These are phyloP conservation scores for Agastache rugosa DNA, from an alignment of 257 asterid species.

Conservation along the genomic window DNA sequence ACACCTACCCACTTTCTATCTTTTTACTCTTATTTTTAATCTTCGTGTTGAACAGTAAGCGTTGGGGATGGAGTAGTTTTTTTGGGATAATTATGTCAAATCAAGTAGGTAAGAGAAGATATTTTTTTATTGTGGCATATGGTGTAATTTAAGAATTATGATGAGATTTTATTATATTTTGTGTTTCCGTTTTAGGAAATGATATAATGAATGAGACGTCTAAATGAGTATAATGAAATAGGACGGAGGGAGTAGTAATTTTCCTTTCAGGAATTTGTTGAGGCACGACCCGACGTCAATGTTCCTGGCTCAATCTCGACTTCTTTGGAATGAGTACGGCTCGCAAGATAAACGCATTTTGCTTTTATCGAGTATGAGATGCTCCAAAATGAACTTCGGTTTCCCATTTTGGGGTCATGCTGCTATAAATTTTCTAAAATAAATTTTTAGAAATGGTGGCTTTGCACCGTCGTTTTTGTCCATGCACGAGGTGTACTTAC, in stretches of 20 bases:
- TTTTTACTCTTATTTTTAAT: too few relatives aligned
- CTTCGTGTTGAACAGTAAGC: too few relatives aligned
- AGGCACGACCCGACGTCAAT: background rate
- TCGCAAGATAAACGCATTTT: background rate
- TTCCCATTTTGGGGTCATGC: background rate
- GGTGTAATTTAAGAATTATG: too few relatives aligned
- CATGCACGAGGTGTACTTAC: background rate
- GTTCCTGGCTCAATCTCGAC: background rate
- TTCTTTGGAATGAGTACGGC: background rate
- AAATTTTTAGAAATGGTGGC: slow-evolving; percentile 25
- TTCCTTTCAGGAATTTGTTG: background rate
- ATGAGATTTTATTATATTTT: too few relatives aligned
- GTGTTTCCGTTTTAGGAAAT: too few relatives aligned
- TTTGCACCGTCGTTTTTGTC: background rate
- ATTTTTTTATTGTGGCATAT: too few relatives aligned
- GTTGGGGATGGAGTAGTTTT: too few relatives aligned
- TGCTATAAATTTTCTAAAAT: slow-evolving; percentile 12
- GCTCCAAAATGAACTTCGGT: slow-evolving; percentile 1
- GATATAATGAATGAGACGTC: too few relatives aligned
- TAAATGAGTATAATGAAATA: too few relatives aligned
- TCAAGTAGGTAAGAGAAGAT: too few relatives aligned
- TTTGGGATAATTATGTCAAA: too few relatives aligned
- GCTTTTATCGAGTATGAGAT: background rate
- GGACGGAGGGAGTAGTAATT: background rate
- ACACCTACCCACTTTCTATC: too few relatives aligned